These are phyloP conservation scores for Conringia planisiliqua DNA, from an alignment of 345 rosid species.

Conservation along the genomic window DNA sequence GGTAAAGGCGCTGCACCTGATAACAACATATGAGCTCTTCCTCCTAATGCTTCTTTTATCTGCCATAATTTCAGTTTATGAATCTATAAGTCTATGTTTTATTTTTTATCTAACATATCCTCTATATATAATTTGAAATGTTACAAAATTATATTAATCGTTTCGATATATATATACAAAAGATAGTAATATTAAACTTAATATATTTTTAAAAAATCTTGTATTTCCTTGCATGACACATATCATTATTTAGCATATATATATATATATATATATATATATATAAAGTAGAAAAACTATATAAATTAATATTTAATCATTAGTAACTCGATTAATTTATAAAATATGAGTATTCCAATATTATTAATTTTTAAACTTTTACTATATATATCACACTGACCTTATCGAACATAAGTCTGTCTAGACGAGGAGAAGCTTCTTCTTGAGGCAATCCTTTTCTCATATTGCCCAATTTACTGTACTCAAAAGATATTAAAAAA, in stretches of 20 bases:
- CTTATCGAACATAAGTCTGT: conserved; percentile 77
- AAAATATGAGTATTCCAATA: no score
- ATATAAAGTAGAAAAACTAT: no score
- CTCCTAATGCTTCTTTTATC: conserved; percentile 82
- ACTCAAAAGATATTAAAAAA: conserved; percentile 11
- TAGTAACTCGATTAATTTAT: no score
- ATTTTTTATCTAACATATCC: background rate
- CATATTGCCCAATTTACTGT: conserved; percentile 76
- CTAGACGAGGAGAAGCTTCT: conserved; percentile 81
- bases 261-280: no score
- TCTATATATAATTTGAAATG: background rate
- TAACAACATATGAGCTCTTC: conserved; percentile 64
- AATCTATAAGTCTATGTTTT: background rate
- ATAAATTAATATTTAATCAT: no score
- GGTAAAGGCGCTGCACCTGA: conserved; percentile 98
- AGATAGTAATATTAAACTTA: background rate
- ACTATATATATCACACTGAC: conserved; percentile 33
- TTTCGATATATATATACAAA: no score
- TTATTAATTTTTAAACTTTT: no score
- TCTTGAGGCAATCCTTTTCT: conserved; percentile 72
- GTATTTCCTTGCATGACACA: background rate
- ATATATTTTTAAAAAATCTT: background rate
- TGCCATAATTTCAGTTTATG: conserved; percentile 25
- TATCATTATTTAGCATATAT: no score
- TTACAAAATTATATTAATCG: background rate